Conservation (phyloP, 2,329 filamentous ascomycete genomes). For the Clathrospora elynae region DNA sequence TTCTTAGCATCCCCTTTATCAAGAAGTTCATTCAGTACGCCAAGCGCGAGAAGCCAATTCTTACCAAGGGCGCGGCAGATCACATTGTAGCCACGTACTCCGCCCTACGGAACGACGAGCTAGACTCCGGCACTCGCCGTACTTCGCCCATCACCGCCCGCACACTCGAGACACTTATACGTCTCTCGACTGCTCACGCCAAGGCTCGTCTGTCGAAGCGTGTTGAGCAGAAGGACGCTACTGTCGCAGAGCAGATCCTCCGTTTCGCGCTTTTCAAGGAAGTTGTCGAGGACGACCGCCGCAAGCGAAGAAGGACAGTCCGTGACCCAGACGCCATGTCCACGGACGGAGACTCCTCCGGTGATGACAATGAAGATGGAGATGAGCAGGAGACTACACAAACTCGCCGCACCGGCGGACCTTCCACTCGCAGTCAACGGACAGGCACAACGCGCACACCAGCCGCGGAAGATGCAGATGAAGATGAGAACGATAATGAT, state of each 20-base stretch:
- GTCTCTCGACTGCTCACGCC: conserved; percentile 92
- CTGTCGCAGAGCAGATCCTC: conserved; percentile 85
- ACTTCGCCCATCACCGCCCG: conserved; percentile 96
- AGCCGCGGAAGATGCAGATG: conserved; percentile 45
- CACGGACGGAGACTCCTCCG: conserved; percentile 63
- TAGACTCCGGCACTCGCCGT: conserved; percentile 89
- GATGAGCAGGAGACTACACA: conserved; percentile 47
- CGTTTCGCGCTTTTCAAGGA: conserved; percentile 98
- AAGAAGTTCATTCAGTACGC: conserved; percentile 99
- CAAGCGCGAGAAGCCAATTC: conserved; percentile 85
- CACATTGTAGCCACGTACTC: conserved; percentile 92
- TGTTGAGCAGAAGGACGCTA: conserved; percentile 87
- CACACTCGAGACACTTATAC: conserved; percentile 97
- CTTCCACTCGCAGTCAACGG: conserved; percentile 41
- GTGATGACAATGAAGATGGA: conserved; percentile 65
- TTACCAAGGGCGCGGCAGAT: conserved; percentile 90
- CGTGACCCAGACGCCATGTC: conserved; percentile 61
- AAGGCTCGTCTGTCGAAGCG: conserved; percentile 86
- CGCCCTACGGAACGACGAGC: conserved; percentile 90
- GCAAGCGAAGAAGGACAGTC: conserved; percentile 80
- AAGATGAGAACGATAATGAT: conserved; percentile 60
- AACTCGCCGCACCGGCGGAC: conserved; percentile 47
- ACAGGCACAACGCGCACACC: conserved; percentile 38
- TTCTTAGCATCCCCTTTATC: conserved; percentile 95
- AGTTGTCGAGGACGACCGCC: conserved; percentile 76